A percentile compares a stretch with the other conserved stretches of the same genome.
These are phyloP conservation scores for Prunus mira DNA, from an alignment of 306 rosid species.

Conservation along the genomic window DNA sequence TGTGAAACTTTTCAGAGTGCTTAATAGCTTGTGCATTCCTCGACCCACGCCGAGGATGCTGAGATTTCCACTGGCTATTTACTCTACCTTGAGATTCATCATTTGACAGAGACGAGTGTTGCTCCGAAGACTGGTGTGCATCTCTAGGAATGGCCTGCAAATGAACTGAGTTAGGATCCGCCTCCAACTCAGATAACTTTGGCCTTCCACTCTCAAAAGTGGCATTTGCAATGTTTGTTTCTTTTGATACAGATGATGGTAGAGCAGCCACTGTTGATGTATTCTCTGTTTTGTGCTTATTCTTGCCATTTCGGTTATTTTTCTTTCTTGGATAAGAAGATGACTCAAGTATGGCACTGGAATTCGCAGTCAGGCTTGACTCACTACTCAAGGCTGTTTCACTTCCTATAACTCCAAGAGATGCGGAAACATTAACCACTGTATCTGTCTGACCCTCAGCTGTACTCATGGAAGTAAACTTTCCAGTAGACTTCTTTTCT, in stretches of 20 bases:
- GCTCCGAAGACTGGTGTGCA: conserved; percentile 45
- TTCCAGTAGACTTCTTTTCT: conserved; percentile 42
- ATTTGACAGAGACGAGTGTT: conserved; percentile 30
- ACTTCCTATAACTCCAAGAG: conserved; percentile 36
- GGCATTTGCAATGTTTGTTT: conserved; percentile 33
- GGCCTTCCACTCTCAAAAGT: conserved; percentile 46
- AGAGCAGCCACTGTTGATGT: conserved; percentile 28
- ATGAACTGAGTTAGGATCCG: conserved; percentile 50
- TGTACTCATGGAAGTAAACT: conserved; percentile 30
- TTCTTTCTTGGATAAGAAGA: conserved; percentile 61
- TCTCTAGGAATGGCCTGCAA: conserved; percentile 38
- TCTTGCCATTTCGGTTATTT: conserved; percentile 55
- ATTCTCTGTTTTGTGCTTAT: conserved; percentile 60
- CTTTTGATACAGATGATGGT: conserved; percentile 41
- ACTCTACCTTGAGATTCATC: conserved; percentile 62
- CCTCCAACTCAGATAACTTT: conserved; percentile 42
- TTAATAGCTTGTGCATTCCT: conserved; percentile 63
- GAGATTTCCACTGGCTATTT: conserved; percentile 72
- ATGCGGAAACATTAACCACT: conserved; percentile 23
- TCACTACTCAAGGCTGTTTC: conserved; percentile 33
- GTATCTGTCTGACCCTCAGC: conserved; percentile 33
- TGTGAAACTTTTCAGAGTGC: conserved; percentile 53
- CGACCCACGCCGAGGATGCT: conserved; percentile 60
- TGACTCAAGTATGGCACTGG: conserved; percentile 40
- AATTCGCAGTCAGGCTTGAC: conserved; percentile 30